Evolutionary conservation across 139 green algal species (phyloP).

Genomic region (Axilococcus clingmanii): DNA sequence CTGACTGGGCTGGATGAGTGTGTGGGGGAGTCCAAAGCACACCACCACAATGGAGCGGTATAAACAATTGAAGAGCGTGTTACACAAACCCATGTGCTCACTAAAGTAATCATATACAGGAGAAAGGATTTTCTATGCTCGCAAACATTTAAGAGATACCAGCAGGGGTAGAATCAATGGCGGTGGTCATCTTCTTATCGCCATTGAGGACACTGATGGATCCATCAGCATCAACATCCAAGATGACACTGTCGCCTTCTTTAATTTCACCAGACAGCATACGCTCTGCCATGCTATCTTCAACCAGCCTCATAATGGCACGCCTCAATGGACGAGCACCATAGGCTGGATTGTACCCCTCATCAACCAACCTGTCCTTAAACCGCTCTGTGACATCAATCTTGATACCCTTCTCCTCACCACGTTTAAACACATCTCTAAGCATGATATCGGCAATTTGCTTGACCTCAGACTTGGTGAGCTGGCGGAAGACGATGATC

Average conservation of each 20-base stretch:
- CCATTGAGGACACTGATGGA: constrained; percentile 81
- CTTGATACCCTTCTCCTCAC: constrained; percentile 93
- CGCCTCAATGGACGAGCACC: constrained; percentile 93
- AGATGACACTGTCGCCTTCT: constrained; percentile 87
- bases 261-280: constrained; percentile 91
- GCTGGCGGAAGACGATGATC: constrained; percentile 99
- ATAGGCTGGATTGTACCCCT: constrained; percentile 98
- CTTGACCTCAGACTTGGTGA: constrained; percentile 97
- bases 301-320: constrained; percentile 97
- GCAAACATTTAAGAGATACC: constrained; percentile 66
- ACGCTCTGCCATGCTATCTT: constrained; percentile 92
- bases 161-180: constrained; percentile 55
- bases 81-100: too few species aligned
- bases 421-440: constrained; percentile 81
- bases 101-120: too few species aligned
- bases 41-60: too few species aligned
- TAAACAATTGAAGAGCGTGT: too few species aligned
- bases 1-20: too few species aligned
- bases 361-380: constrained; percentile 85
- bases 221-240: constrained; percentile 87
- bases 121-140: too few species aligned
- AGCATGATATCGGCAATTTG: constrained; percentile 99
- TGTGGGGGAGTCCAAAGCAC: too few species aligned
- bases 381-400: constrained; percentile 80
- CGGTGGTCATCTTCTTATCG: constrained; percentile 79